Percentiles rank a stretch among this genome's conserved stretches.
Conservation (phyloP, 495 filamentous ascomycete species). For the Xylaria intraflava region DNA sequence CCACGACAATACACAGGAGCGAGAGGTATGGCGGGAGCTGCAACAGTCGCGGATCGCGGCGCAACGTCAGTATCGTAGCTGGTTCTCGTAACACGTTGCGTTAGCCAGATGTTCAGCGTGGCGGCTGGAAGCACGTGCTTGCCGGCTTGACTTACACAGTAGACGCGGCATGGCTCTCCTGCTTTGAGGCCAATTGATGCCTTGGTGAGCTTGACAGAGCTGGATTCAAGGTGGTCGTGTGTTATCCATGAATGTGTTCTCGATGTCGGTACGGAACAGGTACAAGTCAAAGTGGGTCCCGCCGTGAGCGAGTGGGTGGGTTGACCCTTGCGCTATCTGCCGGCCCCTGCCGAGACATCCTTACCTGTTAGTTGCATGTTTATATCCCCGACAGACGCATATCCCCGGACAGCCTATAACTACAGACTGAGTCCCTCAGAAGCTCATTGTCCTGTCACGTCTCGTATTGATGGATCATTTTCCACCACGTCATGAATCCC, state of each 20-base stretch:
- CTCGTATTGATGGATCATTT: too few relatives aligned
- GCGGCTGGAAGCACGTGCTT: neutral
- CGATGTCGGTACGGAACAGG: neutral
- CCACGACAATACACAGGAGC: constrained; percentile 77
- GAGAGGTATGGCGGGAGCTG: constrained; percentile 78
- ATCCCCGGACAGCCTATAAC: too few relatives aligned
- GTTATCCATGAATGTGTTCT: constrained; percentile 2
- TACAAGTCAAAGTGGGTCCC: neutral
- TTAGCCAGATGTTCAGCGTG: neutral
- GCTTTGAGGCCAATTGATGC: neutral
- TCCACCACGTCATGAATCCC: too few relatives aligned
- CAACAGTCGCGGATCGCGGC: constrained; percentile 61
- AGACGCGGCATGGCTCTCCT: constrained; percentile 26
- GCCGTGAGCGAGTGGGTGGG: neutral
- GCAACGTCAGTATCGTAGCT: constrained; percentile 48
- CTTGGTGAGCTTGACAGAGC: neutral
- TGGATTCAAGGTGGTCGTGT: constrained; percentile 6
- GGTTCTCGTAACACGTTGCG: neutral
- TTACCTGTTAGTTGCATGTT: neutral
- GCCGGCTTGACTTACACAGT: constrained; percentile 19
- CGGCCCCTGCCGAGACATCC: neutral
- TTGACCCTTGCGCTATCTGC: neutral
- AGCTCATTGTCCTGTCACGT: too few relatives aligned
- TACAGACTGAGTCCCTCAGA: too few relatives aligned
- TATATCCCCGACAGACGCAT: neutral